Conservation (phyloP, 2,329 filamentous ascomycete genomes). For the Trichoderma sp. region DNA sequence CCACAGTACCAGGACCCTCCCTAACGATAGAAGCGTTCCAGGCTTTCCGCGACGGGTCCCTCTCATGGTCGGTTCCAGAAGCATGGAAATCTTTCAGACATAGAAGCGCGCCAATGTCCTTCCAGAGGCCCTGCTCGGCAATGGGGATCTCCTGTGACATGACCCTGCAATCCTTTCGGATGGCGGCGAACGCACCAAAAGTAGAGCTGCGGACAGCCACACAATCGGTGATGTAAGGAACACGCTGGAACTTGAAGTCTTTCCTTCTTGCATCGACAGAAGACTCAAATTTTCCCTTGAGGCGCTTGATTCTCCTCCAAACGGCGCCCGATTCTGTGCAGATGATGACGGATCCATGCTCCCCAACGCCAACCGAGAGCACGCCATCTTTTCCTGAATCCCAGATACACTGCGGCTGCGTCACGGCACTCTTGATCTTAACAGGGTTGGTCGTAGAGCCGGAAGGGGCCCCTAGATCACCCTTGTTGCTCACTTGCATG, state of each 20-base stretch:
- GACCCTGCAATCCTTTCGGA: slow-evolving; percentile 82
- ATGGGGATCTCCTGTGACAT: slow-evolving; percentile 72
- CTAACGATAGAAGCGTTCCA: slow-evolving; percentile 40
- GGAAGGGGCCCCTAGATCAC: slow-evolving; percentile 60
- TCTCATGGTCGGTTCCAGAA: slow-evolving; percentile 39
- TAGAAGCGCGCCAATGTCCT: slow-evolving; percentile 70
- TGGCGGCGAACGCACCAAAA: slow-evolving; percentile 85
- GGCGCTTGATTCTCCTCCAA: slow-evolving; percentile 83
- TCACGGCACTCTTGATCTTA: slow-evolving; percentile 83
- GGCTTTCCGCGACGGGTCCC: slow-evolving; percentile 46
- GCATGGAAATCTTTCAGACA: slow-evolving; percentile 65
- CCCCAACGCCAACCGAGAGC: slow-evolving; percentile 79
- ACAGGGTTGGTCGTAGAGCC: slow-evolving; percentile 89
- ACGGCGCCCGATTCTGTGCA: slow-evolving; percentile 91
- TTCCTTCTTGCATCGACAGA: slow-evolving; percentile 65
- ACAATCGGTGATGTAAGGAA: slow-evolving; percentile 85
- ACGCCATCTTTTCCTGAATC: slow-evolving; percentile 84
- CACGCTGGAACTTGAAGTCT: slow-evolving; percentile 92
- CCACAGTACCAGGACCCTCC: slow-evolving; percentile 54
- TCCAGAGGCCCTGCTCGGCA: slow-evolving; percentile 68
- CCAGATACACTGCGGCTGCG: slow-evolving; percentile 81
- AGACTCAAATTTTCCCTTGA: slow-evolving; percentile 72
- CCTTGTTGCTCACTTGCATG: slow-evolving; percentile 70
- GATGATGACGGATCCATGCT: slow-evolving; percentile 92
- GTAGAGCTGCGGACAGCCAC: slow-evolving; percentile 82